A percentile compares a stretch with the other conserved stretches of the same genome.
These are phyloP conservation scores for Aristolochia fimbriata DNA, from an alignment of 164 flowering plant genomes.

Conservation along the genomic window DNA sequence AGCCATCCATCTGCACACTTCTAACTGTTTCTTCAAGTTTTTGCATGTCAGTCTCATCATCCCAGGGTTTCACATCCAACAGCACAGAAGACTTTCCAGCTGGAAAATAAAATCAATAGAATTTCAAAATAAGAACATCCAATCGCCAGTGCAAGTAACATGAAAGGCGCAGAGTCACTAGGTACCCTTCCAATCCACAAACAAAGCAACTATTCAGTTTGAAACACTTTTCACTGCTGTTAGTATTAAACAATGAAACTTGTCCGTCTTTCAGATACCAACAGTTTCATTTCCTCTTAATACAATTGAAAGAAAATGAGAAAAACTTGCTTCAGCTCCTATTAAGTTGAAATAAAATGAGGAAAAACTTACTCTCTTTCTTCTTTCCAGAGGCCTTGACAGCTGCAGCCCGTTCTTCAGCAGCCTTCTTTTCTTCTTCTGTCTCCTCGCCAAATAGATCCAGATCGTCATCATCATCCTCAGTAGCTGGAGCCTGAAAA, in stretches of 20 bases:
- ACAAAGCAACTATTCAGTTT: no score
- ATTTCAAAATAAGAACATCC: background rate
- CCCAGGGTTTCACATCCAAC: slow-evolving; percentile 90
- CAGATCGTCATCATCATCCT: slow-evolving; percentile 72
- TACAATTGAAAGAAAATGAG: background rate
- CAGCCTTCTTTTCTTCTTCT: slow-evolving; percentile 95
- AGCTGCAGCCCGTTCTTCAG: slow-evolving; percentile 84
- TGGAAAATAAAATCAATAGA: slow-evolving; percentile 16
- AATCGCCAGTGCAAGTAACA: background rate
- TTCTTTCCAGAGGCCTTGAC: slow-evolving; percentile 72
- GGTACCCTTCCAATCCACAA: background rate
- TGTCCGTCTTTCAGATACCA: background rate
- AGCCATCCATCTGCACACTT: slow-evolving; percentile 56
- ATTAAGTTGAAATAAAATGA: background rate
- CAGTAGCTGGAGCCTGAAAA: slow-evolving; percentile 49
- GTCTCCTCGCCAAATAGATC: slow-evolving; percentile 98
- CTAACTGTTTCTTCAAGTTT: slow-evolving; percentile 80
- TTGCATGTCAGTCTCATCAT: slow-evolving; percentile 89
- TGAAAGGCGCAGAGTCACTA: background rate
- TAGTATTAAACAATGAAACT: no score
- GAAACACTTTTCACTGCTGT: no score
- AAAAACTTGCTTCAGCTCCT: no score
- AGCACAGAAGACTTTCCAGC: slow-evolving; percentile 92
- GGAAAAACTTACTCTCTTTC: slow-evolving; percentile 65
- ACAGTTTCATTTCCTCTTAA: background rate